Percentiles rank a stretch among this genome's conserved stretches.
Conservation (phyloP, 2,329 filamentous ascomycete genomes). For the Chaetomiaceae sp. region DNA sequence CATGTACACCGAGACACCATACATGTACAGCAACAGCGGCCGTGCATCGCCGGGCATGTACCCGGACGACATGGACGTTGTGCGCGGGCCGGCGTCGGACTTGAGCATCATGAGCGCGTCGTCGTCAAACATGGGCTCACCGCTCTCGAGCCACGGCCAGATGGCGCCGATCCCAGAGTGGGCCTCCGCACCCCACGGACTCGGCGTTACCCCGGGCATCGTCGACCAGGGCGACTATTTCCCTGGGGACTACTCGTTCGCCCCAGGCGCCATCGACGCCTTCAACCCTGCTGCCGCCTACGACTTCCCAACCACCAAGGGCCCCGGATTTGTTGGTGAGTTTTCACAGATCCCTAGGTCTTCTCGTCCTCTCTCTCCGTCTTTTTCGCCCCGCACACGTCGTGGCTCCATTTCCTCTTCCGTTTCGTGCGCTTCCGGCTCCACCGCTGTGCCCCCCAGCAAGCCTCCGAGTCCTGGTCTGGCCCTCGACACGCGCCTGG, state of each 20-base stretch:
- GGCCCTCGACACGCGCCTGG: slow-evolving; percentile 29
- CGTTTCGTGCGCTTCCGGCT: slow-evolving; percentile 25
- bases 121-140: slow-evolving; percentile 64
- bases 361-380: slow-evolving; percentile 18
- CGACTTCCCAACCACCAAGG: slow-evolving; percentile 46
- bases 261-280: slow-evolving; percentile 46
- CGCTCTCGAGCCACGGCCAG: slow-evolving; percentile 57
- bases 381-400: neutral
- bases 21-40: slow-evolving; percentile 40
- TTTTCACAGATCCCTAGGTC: slow-evolving; percentile 37
- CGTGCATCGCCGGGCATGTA: slow-evolving; percentile 45
- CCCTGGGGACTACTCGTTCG: slow-evolving; percentile 51
- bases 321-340: slow-evolving; percentile 52
- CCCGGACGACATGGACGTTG: slow-evolving; percentile 45
- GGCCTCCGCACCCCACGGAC: slow-evolving; percentile 44
- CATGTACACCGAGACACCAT: slow-evolving; percentile 43
- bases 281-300: slow-evolving; percentile 34
- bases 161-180: slow-evolving; percentile 56
- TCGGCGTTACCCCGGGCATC: slow-evolving; percentile 60
- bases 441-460: slow-evolving; percentile 16
- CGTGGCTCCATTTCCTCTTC: slow-evolving; percentile 20
- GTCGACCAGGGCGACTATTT: slow-evolving; percentile 53
- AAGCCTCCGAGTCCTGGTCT: slow-evolving; percentile 20
- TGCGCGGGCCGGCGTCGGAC: slow-evolving; percentile 48
- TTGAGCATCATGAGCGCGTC: slow-evolving; percentile 58